Base-by-base conservation (phyloP, 2,329 filamentous ascomycete species). In the Claviceps capensis region DNA sequence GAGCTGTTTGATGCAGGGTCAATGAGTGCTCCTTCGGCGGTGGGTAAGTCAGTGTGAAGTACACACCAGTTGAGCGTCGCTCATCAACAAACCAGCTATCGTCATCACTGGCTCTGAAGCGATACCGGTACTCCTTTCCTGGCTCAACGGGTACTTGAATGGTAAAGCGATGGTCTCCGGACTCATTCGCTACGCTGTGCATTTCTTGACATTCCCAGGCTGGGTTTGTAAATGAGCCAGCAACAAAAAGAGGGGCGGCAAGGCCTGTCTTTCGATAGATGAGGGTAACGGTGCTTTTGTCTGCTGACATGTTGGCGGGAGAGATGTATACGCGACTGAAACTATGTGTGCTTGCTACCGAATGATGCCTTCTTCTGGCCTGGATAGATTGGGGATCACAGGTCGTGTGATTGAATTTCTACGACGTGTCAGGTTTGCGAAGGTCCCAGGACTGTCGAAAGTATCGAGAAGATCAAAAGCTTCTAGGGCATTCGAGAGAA, bases 81-180 rank as follows among this genome's bases (percentile, higher is more conserved):
- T 86, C 80, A 58, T 88, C 79, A 46, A 86, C 65, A 23, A 81
- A 71, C 84, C 84, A 87, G 79, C 81, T 86, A 56, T 86, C 77
- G 47, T 78, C 79, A 19, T 73, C 64, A 9, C 83, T 84, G 38
- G 85, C 69, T 34, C 83, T 77, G 58, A 89, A 85, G 66, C 88
- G 89, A 74, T 88, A 90, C 60, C 86, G 81, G 57, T 87, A 79
- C 53, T 79, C 75, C 47, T 77, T 74, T 22, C 76, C 77, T 22
- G 76, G 69, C 17, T 78, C 70, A 7, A 77, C 71, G 38, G 73
- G 63, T 45, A 87, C 71, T 1, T 72, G 66, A 53, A 79, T 79
- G 44, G 66, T 71, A 62, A 86, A 89, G 13, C 74, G 62, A 53
- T 79, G 68, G 51, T 82, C 70, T n/a, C 75, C 77, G 38, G 75